Evolutionary conservation across 768 basidiomycete species (phyloP), one percentile per base, ranked within the genome.

Genomic region (Podaxis sp.): DNA sequence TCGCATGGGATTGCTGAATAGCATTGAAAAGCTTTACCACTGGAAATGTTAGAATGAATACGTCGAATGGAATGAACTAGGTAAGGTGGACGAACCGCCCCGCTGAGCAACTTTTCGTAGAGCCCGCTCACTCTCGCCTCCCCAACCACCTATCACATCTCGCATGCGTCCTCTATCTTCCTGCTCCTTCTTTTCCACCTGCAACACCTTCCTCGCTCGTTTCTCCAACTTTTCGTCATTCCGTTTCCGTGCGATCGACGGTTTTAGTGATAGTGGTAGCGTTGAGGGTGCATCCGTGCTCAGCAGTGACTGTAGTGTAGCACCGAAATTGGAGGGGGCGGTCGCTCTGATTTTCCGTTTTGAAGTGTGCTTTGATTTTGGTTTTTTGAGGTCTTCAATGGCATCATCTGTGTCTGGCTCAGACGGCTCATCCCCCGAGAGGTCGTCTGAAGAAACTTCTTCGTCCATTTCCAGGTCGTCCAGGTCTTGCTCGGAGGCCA

Each of bases 11-110:
- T 65, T 91, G 90, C 65, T 94, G 93, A 54, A 94, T 90, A 3
- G 83, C 86, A 67, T 94, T 94, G 77, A 94, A 94, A 15, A 94
- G 77, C 69, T 90, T 86, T n/a, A 94, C 91, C 51, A 94, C 93
- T 84, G 40, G 9, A 55, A 47, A 22, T 52, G 24, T 53, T n/a
- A 37, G 57, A 46, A 55, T 63, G 24, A 58, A 61, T 15, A n/a
- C 2, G 12, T 25, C 12, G 25, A n/a, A 9, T 12, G 25, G 12
- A 7, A 52, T 36, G 15, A 17, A 37, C 53, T 24, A 57, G 27
- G 40, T 63, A 15, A 63, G 49, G n/a, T 19, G 29, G 41, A 68
- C 83, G 55, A 72, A 91, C 91, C 91, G 75, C 91, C 91, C 72
- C 91, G 79, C 76, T 89, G 97, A 66, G 88, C 96, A 73, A 84